Base-by-base conservation (phyloP, 345 rosid genomes). In the Gossypium herbaceum region DNA sequence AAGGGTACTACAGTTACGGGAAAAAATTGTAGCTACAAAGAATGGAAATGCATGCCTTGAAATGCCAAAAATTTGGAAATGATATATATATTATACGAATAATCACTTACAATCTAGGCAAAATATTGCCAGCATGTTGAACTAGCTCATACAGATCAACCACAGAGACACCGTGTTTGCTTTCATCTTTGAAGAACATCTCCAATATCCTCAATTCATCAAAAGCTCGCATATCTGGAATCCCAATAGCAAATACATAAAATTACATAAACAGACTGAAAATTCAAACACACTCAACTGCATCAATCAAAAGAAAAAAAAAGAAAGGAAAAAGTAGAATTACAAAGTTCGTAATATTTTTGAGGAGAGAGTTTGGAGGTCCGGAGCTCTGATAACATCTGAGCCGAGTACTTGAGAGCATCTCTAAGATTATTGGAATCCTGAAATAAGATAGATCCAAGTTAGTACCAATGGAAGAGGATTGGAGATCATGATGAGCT, bases 331-430 rank as follows among this genome's bases (percentile, higher is more conserved):
- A 71, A 62, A 57, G 6, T 12, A 24, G 17, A 77, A 76, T 73
- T 81, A 94, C 98, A 94, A 63, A 92, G 94, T 73, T 89, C 94
- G 81, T 94, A 94, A 70, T 92, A 92, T 79, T 87, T 92, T 81
- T 92, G 98, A 80, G 98, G 98, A 50, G 97, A 87, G 3, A 92
- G 92, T 76, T 92, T 94, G 56, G 98, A 94, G 16, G 98, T 94
- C 47, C 97, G 91, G 16, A 94, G 92, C 86, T 94, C 98, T 27
- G 98, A 92, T 4, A 92, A 86, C 96, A 94, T 89, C 84, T 85
- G 91, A 71, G 92, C 94, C 0, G 98, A 94, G 81, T 88, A 90
- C 82, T 94, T 94, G 68, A 94, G 90, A 67, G 89, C 94, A 57
- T 94, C 98, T 80, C 93, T 86, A 47, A 94, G 90, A 89, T 90